Base-by-base conservation (phyloP, 768 basidiomycete species). In the Phallus indusiatus region DNA sequence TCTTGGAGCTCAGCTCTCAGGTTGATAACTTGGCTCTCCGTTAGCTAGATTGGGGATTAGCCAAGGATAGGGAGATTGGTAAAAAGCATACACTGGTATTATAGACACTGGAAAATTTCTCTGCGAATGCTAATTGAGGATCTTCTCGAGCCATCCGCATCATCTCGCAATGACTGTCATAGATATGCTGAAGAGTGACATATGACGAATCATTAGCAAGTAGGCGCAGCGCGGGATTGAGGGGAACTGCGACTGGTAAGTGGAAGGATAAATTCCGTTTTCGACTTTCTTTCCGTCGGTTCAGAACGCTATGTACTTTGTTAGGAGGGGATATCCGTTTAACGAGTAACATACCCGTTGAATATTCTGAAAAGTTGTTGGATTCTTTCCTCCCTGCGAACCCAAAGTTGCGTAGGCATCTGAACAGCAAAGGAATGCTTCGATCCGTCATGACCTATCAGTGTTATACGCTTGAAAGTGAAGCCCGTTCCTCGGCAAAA, bases 291-390 rank as follows among this genome's bases (percentile, higher is more conserved):
- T 95, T 96, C 70, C 93, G 88, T 59, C 89, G 85, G 53, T 76
- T 75, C 54, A 99, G 75, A 22, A 89, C 87, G 21, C 95, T 12
- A 34, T 1, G 6, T 18, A 48, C 42, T 34, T n/a, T 50, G 35
- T 50, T 17, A 22, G 55, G 24, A 62, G 59, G 17, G 59, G 36
- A 49, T 47, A 14, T 11, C 17, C 17, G 28, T 28, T 3, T 7
- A 7, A 7, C 16, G 17, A 16, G 35, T 18, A 12, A 68, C 82
- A 47, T 62, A 94, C 94, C 85, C 83, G 67, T 96, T 97, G 73
- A 98, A 90, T 56, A 88, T 90, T n/a, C 96, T 83, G 74, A 95
- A 88, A 18, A 96, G 73, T 66, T 97, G 93, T 71, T 88, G 87
- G 48, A 95, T 83, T 53, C 90, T 78, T 66, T 99, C 95, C 73